phyloP scores from a whole-genome alignment of 257 asterid genomes.

The Lithospermum erythrorhizon region DNA sequence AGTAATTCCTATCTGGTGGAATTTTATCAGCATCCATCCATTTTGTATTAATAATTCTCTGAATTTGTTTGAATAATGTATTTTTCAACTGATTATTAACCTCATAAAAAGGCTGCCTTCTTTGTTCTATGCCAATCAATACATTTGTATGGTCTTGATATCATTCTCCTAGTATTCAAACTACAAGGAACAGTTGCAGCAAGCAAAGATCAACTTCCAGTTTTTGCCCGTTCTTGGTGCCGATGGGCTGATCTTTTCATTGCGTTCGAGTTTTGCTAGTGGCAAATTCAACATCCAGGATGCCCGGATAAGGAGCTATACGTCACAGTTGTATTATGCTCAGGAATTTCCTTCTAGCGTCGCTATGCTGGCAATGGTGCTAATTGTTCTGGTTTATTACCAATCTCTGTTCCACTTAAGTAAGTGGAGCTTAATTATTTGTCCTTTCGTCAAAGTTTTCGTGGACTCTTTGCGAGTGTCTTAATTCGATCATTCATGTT shows the following conservation, averaged over 20 bases:
- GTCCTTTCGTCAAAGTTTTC: too few species aligned
- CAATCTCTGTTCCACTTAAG: slow-evolving; percentile 50
- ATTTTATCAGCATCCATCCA: slow-evolving; percentile 9
- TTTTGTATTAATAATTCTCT: not conserved
- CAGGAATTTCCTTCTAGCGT: slow-evolving; percentile 50
- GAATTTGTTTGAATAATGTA: not conserved
- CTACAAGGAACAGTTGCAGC: slow-evolving; percentile 37
- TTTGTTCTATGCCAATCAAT: not conserved
- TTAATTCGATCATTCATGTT: too few species aligned
- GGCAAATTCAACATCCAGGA: slow-evolving; percentile 22
- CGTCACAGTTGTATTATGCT: slow-evolving; percentile 11
- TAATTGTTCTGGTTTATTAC: slow-evolving; percentile 48
- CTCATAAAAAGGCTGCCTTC: not conserved
- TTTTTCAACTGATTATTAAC: not conserved
- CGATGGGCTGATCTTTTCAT: slow-evolving; percentile 28
- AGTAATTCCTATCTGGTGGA: not conserved
- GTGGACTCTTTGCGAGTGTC: too few species aligned
- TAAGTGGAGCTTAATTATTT: too few species aligned
- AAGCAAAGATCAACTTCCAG: slow-evolving; percentile 26
- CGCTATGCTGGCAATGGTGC: slow-evolving; percentile 35
- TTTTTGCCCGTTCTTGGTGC: slow-evolving; percentile 35
- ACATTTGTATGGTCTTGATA: slow-evolving; percentile 18
- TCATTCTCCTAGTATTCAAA: slow-evolving; percentile 39
- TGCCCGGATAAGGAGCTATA: slow-evolving; percentile 8
- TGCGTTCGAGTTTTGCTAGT: slow-evolving; percentile 22